Evolutionary conservation across 1,284 basidiomycete genomes (phyloP).

Genomic region (Trametes hirsuta): DNA sequence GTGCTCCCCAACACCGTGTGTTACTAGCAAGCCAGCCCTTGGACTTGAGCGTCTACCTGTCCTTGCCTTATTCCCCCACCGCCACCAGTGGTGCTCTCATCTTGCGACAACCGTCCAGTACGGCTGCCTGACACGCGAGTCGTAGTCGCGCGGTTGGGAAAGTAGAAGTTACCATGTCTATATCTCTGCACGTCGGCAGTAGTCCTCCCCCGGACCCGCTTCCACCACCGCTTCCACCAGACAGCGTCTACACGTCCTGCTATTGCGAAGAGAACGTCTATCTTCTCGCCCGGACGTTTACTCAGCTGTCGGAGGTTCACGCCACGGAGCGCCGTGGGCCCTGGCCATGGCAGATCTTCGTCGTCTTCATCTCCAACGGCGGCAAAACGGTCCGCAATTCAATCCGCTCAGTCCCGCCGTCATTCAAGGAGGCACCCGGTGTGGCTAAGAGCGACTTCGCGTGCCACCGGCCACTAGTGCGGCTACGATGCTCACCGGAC

Average conservation of each 20-base stretch:
- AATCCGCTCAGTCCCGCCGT: background rate
- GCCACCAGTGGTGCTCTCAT: no score
- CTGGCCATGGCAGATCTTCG: constrained; percentile 52
- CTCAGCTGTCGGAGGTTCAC: constrained; percentile 25
- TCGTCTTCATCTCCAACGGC: constrained; percentile 69
- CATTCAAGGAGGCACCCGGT: background rate
- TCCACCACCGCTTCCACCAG: constrained; percentile 29
- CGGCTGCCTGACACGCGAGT: no score
- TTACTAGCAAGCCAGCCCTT: no score
- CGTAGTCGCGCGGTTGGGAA: no score
- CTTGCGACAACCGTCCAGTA: no score
- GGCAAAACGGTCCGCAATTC: constrained; percentile 50
- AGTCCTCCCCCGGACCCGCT: background rate
- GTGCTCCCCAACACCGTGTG: background rate
- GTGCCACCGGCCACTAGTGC: constrained; percentile 8
- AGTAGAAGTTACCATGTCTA: background rate
- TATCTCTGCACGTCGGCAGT: background rate
- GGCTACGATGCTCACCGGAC: constrained; percentile 1
- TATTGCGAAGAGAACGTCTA: constrained; percentile 80
- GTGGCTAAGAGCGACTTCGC: constrained; percentile 1
- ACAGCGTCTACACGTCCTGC: constrained; percentile 40
- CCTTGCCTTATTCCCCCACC: no score
- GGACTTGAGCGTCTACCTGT: no score
- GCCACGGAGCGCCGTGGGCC: constrained; percentile 10
- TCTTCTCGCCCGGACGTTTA: constrained; percentile 52